Conservation (phyloP, 2,329 filamentous ascomycete genomes). For the Calcarisporium arbuscula region DNA sequence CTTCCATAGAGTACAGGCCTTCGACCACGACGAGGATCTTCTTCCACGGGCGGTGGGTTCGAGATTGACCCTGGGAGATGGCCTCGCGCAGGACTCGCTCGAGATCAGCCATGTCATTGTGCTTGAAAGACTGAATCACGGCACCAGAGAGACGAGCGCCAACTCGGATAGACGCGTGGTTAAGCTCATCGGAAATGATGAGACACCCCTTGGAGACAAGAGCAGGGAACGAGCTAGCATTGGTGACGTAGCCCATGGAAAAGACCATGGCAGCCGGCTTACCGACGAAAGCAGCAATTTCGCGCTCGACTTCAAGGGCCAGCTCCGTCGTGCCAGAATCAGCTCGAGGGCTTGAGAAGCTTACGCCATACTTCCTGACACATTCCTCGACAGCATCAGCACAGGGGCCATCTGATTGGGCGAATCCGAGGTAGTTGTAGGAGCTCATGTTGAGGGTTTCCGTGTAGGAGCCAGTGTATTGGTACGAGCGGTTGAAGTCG, state of each 20-base stretch:
- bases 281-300: conserved; percentile 86
- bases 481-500: conserved; percentile 87
- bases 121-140: conserved; percentile 93
- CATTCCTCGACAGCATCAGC: conserved; percentile 86
- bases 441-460: conserved; percentile 98
- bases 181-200: conserved; percentile 93
- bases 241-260: conserved; percentile 98
- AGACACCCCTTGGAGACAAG: conserved; percentile 89
- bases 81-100: conserved; percentile 82
- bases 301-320: conserved; percentile 79
- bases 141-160: conserved; percentile 90
- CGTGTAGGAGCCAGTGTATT: conserved; percentile 81
- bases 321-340: conserved; percentile 86
- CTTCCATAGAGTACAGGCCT: conserved; percentile 98
- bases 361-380: conserved; percentile 79
- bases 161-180: conserved; percentile 95
- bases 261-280: conserved; percentile 95
- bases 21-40: conserved; percentile 97
- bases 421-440: conserved; percentile 98
- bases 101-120: conserved; percentile 89
- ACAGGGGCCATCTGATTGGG: conserved; percentile 93
- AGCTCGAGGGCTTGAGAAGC: conserved; percentile 70
- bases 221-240: conserved; percentile 86
- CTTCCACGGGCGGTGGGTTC: conserved; percentile 98
- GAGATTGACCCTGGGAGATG: conserved; percentile 93